Evolutionary conservation across 331 rosid species (phyloP).

Genomic region (Telfairia occidentalis): DNA sequence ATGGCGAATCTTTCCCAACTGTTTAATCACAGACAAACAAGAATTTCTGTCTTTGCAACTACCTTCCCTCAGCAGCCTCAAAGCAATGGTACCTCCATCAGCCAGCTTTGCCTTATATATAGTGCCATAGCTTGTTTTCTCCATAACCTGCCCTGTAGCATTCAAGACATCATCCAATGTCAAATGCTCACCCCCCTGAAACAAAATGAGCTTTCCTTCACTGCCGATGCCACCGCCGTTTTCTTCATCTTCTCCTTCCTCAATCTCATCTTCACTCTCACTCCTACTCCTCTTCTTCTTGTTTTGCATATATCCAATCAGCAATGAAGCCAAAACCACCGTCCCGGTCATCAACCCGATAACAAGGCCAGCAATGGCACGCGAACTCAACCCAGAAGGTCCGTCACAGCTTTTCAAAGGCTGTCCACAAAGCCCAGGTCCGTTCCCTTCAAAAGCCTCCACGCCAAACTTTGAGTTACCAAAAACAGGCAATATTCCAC

Average conservation of each 20-base stretch:
- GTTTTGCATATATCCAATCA: slow-evolving; percentile 77
- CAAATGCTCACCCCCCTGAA: slow-evolving; percentile 88
- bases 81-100: slow-evolving; percentile 77
- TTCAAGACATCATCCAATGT: slow-evolving; percentile 87
- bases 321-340: slow-evolving; percentile 74
- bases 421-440: slow-evolving; percentile 64
- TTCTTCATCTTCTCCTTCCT: slow-evolving; percentile 58
- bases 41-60: slow-evolving; percentile 75
- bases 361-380: slow-evolving; percentile 91
- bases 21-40: slow-evolving; percentile 66
- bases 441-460: slow-evolving; percentile 77
- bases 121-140: slow-evolving; percentile 92
- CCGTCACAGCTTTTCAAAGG: slow-evolving; percentile 63
- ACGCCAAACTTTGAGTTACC: slow-evolving; percentile 50
- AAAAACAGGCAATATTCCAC: slow-evolving; percentile 66
- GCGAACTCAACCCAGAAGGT: slow-evolving; percentile 58
- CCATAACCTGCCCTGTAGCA: slow-evolving; percentile 95
- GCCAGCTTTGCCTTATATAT: slow-evolving; percentile 93
- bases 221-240: slow-evolving; percentile 25
- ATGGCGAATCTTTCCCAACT: slow-evolving; percentile 72
- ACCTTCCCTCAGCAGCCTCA: slow-evolving; percentile 85
- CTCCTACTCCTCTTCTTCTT: slow-evolving; percentile 59
- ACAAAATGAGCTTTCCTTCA: slow-evolving; percentile 83
- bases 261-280: slow-evolving; percentile 76
- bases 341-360: slow-evolving; percentile 81